phyloP scores from a whole-genome alignment of 176 grass and related monocot genomes.

The Neostapfia colusana region DNA sequence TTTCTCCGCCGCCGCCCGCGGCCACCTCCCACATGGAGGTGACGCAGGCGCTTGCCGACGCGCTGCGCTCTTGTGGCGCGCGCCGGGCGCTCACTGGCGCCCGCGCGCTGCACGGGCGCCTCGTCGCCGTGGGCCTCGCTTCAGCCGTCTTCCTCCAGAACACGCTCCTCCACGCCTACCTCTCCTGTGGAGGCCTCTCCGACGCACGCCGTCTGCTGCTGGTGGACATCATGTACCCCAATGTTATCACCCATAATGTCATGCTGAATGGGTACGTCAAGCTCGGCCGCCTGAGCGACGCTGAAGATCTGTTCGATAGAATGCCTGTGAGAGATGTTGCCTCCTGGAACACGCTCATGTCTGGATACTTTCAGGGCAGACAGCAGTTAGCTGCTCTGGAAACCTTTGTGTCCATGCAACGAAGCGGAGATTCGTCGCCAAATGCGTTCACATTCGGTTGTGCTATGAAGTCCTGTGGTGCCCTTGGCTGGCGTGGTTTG shows the following conservation, averaged over 20 bases:
- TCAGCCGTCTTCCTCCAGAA: slow-evolving; percentile 89
- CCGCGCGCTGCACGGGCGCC: slow-evolving; percentile 68
- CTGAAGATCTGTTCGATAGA: slow-evolving; percentile 73
- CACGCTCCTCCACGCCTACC: slow-evolving; percentile 75
- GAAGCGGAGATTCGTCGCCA: slow-evolving; percentile 32
- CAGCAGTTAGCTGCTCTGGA: slow-evolving; percentile 38
- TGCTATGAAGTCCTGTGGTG: slow-evolving; percentile 68
- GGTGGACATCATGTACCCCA: slow-evolving; percentile 51
- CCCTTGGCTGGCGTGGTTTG: slow-evolving; percentile 51
- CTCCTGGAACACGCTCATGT: slow-evolving; percentile 93
- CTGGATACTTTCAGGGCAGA: slow-evolving; percentile 57
- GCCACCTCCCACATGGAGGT: slow-evolving; percentile 62
- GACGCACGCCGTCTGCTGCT: slow-evolving; percentile 60
- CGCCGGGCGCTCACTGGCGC: slow-evolving; percentile 42
- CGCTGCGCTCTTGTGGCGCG: slow-evolving; percentile 49
- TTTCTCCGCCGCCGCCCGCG: slow-evolving; percentile 1
- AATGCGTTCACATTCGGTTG: slow-evolving; percentile 75
- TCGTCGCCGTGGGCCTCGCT: slow-evolving; percentile 70
- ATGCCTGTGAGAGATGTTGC: slow-evolving; percentile 65
- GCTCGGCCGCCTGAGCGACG: slow-evolving; percentile 52
- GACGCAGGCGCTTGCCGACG: slow-evolving; percentile 69
- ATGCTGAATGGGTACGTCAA: slow-evolving; percentile 71
- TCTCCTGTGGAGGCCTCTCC: slow-evolving; percentile 62
- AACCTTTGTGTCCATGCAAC: slow-evolving; percentile 57
- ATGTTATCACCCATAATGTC: slow-evolving; percentile 78